Evolutionary conservation across 805 yeast genomes (phyloP), one percentile per base, ranked within the genome.

Genomic region (Metschnikowia kofuensis): DNA sequence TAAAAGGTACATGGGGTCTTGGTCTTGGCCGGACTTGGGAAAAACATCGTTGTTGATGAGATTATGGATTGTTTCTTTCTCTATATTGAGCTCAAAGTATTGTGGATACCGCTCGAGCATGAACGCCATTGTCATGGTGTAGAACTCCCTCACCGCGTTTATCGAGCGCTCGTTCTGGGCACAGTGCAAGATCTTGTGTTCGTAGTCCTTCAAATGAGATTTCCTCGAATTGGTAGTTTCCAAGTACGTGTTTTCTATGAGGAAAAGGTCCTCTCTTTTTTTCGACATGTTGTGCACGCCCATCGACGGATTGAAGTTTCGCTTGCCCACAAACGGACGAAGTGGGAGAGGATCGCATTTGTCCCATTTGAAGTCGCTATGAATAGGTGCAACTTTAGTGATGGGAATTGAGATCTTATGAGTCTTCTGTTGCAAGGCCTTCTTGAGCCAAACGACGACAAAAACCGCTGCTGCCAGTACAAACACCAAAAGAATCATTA

Each of bases 171-270:
- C 51, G 47, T 60, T 59, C 29, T 53, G 65, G 52, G 53, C 53
- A 42, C 46, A 56, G 35, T 67, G 66, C 42, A 51, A 37, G 21
- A 55, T 49, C 29, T 51, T 45, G 15, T 69, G 65, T 0, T 63
- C 61, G 31, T 69, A 56, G 8, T 65, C 61, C 28, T 48, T 60
- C 54, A 45, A 68, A 55, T 45, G 69, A 63, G 49, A 64, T 63
- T 47, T 63, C 57, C 80, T 68, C 32, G 76, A 55, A 14, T 66
- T 67, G 6, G 80, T 75, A 39, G 71, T 65, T 4, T 70, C 64
- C 45, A 72, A 56, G 58, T 85, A 86, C 0, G 85, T 78, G 39
- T 82, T 66, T 49, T 87, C 94, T 4, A 87, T 62, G 31, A 80
- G 66, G 26, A 87, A 68, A 79, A 84, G 79, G 36, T 84, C 84